Conservation (phyloP, 257 asterid species). For the Ligustrum vulgare region DNA sequence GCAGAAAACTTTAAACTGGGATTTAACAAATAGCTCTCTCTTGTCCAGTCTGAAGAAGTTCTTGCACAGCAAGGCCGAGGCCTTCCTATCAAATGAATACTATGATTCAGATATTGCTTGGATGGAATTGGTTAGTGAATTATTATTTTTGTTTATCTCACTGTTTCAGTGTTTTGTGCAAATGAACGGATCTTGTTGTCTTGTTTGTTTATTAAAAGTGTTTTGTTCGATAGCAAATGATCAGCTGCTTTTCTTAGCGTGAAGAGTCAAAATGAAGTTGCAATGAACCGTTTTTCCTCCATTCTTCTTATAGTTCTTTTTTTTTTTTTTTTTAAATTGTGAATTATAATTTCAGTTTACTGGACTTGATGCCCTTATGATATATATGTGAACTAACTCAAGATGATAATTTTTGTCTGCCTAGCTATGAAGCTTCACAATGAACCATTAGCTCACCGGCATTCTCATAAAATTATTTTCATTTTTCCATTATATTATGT, state of each 20-base stretch:
- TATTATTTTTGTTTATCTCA: slow-evolving; percentile 9
- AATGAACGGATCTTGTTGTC: not conserved
- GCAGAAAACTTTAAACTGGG: not conserved
- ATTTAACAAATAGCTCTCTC: slow-evolving; percentile 13
- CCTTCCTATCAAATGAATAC: slow-evolving; percentile 90
- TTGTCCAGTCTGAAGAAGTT: slow-evolving; percentile 83
- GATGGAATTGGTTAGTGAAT: slow-evolving; percentile 93
- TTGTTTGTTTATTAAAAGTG: slow-evolving; percentile 3
- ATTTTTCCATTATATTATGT: not conserved
- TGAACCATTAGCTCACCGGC: not conserved
- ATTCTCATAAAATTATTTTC: not conserved
- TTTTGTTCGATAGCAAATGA: slow-evolving; percentile 13
- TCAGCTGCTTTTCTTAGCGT: not conserved
- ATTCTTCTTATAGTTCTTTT: not conserved
- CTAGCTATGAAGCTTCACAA: not conserved
- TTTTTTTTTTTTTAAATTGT: not conserved
- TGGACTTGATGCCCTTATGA: not conserved
- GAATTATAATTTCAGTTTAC: not conserved
- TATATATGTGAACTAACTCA: not conserved
- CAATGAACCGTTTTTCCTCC: not conserved
- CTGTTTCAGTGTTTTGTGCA: not conserved
- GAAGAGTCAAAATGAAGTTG: not conserved
- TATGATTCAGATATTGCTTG: slow-evolving; percentile 96
- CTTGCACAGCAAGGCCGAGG: slow-evolving; percentile 84
- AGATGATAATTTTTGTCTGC: not conserved